These are phyloP conservation scores for Diaporthe aspalathi DNA, from an alignment of 2,329 filamentous ascomycete genomes.

Conservation along the genomic window DNA sequence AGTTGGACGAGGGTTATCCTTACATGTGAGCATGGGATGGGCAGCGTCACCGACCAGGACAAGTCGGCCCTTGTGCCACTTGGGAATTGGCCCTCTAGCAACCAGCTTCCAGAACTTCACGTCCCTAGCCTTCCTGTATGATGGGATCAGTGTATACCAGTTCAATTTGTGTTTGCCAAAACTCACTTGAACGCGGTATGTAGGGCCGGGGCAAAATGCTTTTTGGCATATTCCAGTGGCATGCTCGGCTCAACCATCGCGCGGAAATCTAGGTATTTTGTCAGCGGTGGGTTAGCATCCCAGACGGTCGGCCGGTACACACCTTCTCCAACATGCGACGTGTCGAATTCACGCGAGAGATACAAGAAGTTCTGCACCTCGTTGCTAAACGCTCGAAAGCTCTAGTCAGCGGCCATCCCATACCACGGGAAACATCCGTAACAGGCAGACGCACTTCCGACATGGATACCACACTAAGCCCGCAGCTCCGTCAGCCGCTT, in stretches of 20 bases:
- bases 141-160: neutral
- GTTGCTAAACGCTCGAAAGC: neutral
- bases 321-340: conserved; percentile 25
- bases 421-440: neutral
- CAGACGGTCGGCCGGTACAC: neutral
- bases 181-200: conserved; percentile 11
- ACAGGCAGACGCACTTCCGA: neutral
- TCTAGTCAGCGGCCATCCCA: neutral
- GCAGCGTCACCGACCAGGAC: conserved; percentile 24
- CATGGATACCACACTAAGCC: conserved; percentile 28
- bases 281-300: neutral
- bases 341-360: conserved; percentile 24
- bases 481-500: conserved; percentile 9
- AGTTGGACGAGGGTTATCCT: neutral
- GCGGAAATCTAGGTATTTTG: conserved; percentile 6
- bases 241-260: conserved; percentile 19
- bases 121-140: conserved; percentile 7
- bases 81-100: conserved; percentile 1
- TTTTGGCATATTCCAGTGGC: conserved; percentile 17
- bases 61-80: conserved; percentile 20
- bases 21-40: conserved; percentile 30
- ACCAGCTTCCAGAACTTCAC: conserved; percentile 29
- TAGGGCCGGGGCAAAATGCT: conserved; percentile 8
- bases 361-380: conserved; percentile 30
- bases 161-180: neutral